These are phyloP conservation scores for Vigna hirtella DNA, from an alignment of 306 rosid species.

Conservation along the genomic window DNA sequence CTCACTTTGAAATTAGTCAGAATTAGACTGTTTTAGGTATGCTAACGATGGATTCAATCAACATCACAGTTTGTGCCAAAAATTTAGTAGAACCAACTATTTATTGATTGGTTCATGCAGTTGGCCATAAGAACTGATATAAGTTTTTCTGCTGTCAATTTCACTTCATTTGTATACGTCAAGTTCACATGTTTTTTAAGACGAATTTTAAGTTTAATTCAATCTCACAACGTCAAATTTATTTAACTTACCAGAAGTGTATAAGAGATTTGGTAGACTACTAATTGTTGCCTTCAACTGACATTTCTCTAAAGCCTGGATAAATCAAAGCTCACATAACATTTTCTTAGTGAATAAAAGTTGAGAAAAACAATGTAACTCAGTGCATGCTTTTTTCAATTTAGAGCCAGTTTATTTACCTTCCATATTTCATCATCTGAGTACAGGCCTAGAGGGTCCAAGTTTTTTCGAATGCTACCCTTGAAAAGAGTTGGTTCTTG, in stretches of 20 bases:
- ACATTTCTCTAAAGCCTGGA: slow-evolving; percentile 74
- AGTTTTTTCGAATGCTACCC: slow-evolving; percentile 70
- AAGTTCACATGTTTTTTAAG: neutral
- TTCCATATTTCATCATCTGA: slow-evolving; percentile 73
- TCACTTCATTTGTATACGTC: neutral
- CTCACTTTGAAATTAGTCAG: slow-evolving; percentile 47
- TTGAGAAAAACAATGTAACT: neutral
- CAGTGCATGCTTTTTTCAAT: neutral
- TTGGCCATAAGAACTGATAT: neutral
- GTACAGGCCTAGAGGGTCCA: slow-evolving; percentile 79
- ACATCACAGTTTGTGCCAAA: neutral
- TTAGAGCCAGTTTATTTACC: slow-evolving; percentile 48
- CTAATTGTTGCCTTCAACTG: slow-evolving; percentile 62
- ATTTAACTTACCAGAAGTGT: slow-evolving; percentile 60
- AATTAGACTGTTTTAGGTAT: neutral
- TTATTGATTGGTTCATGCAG: neutral
- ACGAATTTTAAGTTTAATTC: no score
- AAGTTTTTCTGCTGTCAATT: neutral
- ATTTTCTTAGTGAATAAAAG: neutral
- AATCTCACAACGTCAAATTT: no score
- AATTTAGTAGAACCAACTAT: neutral
- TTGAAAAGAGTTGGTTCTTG: slow-evolving; percentile 82
- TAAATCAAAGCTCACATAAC: neutral
- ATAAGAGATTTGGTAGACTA: slow-evolving; percentile 61
- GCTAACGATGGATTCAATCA: neutral